Base-by-base conservation (phyloP, 2,329 filamentous ascomycete genomes). In the Fusarium pseudoanthophilum region DNA sequence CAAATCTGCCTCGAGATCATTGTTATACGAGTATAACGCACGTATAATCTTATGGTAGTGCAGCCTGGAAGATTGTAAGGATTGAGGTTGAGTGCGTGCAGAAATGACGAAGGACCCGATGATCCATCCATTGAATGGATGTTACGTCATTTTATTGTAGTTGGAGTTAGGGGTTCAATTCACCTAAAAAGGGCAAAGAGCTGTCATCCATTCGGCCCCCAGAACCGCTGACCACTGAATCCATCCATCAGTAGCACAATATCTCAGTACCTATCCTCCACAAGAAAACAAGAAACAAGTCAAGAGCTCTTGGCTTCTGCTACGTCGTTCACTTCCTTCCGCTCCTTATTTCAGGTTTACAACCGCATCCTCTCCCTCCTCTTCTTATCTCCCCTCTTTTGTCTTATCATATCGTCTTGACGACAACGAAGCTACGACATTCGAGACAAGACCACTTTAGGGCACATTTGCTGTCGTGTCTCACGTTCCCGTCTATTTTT, bases 101-200 rank as follows among this genome's bases (percentile, higher is more conserved):
- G 67, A 58, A 69, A 69, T 69, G 67, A 69, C 65, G 59, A 67
- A 49, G 46, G 55, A 60, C 53, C 43, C 40, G 40, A 64, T 45
- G 42, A 53, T 28, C 65, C 40, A 18, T 28, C 59, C 34, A 18
- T 10, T 53, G 49, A 11, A 53, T 24, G 69, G 60, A 53, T 18
- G 69, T 72, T 67, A 58, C 67, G 67, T 71, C 67, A 69, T 69
- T 60, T 34, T 28, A n/a, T 28, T 39, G 39, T 26, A 34, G 30
- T 45, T 39, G n/a, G 46, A 61, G 34, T 69, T 70, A 69, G 66
- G 67, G 65, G 67, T 63, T 60, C 53, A 63, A 39, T 26, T 34
- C 63, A 65, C 39, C 34, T 36, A 13, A 26, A 67, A 39, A 39
- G 57, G 39, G n/a, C 37, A 16, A 32, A 57, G 49, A 69, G 39